phyloP scores from a whole-genome alignment of 768 basidiomycete species.

The Mycena latifolia region DNA sequence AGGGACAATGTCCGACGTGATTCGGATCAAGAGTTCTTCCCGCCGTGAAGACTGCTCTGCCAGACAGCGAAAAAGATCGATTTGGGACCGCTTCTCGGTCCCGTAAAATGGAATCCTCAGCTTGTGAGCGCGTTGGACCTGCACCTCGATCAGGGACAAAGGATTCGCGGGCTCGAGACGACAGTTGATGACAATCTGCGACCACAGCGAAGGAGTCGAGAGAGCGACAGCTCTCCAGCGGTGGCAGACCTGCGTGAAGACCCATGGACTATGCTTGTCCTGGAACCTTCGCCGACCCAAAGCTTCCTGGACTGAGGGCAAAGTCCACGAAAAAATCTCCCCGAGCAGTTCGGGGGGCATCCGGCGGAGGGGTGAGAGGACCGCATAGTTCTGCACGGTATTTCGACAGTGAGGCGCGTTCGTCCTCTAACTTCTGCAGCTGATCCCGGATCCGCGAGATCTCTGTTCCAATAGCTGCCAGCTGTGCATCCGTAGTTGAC shows the following conservation, averaged over 20 bases:
- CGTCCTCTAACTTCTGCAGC: neutral
- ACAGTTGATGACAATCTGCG: neutral
- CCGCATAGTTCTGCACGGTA: neutral
- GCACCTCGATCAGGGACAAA: neutral
- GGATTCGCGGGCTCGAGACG: neutral
- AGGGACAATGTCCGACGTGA: neutral
- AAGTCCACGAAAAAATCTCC: constrained; percentile 5
- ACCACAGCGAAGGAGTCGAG: too few species aligned
- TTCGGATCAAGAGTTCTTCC: constrained; percentile 16
- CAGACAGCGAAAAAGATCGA: neutral
- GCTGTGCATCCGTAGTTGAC: neutral
- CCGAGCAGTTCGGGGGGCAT: constrained; percentile 3
- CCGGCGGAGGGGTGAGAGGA: neutral
- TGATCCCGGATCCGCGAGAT: neutral
- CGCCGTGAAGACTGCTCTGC: neutral
- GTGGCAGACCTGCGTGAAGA: neutral
- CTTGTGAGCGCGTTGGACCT: constrained; percentile 7
- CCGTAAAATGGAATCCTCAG: neutral
- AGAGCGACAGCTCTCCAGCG: constrained; percentile 12
- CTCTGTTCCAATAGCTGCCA: neutral
- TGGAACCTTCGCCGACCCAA: neutral
- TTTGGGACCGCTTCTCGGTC: neutral
- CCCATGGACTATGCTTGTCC: neutral
- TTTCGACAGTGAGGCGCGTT: neutral
- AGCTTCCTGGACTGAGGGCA: neutral